A percentile compares a stretch with the other conserved stretches of the same genome.
Evolutionary conservation across 2,329 filamentous ascomycete genomes (phyloP).

Genomic region (Epichloe baconii): DNA sequence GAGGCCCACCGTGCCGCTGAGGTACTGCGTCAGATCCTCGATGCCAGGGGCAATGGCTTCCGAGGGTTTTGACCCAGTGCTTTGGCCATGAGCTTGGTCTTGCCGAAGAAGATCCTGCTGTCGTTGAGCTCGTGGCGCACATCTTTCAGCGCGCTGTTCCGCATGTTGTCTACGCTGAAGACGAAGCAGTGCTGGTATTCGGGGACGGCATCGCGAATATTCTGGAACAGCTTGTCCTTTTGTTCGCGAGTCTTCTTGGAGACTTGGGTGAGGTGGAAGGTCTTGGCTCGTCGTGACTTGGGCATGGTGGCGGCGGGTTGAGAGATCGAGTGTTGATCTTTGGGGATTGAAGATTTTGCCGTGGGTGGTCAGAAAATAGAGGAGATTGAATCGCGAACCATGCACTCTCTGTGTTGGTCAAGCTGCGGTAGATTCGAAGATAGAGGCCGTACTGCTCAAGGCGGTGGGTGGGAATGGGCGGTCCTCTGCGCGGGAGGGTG

Average conservation of each 20-base stretch:
- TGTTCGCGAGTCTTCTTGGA: constrained; percentile 88
- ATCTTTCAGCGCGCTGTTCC: constrained; percentile 89
- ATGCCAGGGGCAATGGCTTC: constrained; percentile 73
- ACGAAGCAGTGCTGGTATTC: constrained; percentile 86
- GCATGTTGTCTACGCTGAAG: constrained; percentile 92
- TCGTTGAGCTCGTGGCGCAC: constrained; percentile 76
- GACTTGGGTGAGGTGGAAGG: constrained; percentile 83
- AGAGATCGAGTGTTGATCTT: background rate
- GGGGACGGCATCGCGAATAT: constrained; percentile 73
- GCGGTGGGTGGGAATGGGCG: background rate
- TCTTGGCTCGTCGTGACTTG: constrained; percentile 84
- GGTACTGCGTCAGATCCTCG: constrained; percentile 52
- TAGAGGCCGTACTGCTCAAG: background rate
- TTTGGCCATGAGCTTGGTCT: constrained; percentile 97
- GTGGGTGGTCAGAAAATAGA: background rate
- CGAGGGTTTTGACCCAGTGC: constrained; percentile 68
- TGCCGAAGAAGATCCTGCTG: constrained; percentile 81
- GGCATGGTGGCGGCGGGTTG: constrained; percentile 52
- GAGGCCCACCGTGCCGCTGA: constrained; percentile 75
- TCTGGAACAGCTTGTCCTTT: constrained; percentile 76
- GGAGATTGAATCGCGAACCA: too few relatives aligned
- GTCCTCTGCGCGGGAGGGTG: background rate
- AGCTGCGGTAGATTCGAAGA: background rate
- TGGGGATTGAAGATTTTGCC: background rate
- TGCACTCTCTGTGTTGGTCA: background rate